These are phyloP conservation scores for Eucalyptus paniculata DNA, from an alignment of 345 rosid genomes.

Conservation along the genomic window DNA sequence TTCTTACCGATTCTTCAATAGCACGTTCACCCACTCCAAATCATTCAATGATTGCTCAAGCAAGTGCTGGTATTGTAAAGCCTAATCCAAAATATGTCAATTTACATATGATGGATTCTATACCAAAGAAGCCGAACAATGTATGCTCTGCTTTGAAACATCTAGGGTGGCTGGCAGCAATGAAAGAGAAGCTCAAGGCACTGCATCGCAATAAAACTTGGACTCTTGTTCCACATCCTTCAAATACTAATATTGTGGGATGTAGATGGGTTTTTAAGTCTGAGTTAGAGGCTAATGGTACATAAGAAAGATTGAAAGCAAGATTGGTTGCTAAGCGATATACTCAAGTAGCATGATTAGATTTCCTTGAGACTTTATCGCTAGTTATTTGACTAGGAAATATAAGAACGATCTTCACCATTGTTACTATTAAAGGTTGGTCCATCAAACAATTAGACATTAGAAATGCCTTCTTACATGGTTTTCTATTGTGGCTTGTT, in stretches of 20 bases:
- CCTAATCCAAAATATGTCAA: not conserved
- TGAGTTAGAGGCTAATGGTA: not conserved
- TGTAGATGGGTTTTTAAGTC: not conserved
- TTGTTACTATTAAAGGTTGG: not conserved
- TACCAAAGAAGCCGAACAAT: not conserved
- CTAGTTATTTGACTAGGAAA: not conserved
- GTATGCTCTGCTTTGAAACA: not conserved
- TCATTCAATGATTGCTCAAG: not conserved
- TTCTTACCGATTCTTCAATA: not conserved
- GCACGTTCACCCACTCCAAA: not conserved
- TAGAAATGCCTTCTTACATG: not conserved
- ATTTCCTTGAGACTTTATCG: not conserved
- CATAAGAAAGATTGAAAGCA: not conserved
- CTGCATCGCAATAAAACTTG: not conserved
- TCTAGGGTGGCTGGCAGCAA: not conserved
- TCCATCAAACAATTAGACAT: not conserved
- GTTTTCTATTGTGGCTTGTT: not conserved
- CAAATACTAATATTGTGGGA: not conserved
- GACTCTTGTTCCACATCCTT: not conserved
- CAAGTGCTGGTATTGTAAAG: not conserved
- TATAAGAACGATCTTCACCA: not conserved
- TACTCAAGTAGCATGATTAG: not conserved
- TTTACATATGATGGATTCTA: not conserved
- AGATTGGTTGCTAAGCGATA: not conserved
- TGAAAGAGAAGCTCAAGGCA: not conserved